Evolutionary conservation across 495 filamentous ascomycete genomes (phyloP).

Genomic region (Hypomontagnella submonticulosa): DNA sequence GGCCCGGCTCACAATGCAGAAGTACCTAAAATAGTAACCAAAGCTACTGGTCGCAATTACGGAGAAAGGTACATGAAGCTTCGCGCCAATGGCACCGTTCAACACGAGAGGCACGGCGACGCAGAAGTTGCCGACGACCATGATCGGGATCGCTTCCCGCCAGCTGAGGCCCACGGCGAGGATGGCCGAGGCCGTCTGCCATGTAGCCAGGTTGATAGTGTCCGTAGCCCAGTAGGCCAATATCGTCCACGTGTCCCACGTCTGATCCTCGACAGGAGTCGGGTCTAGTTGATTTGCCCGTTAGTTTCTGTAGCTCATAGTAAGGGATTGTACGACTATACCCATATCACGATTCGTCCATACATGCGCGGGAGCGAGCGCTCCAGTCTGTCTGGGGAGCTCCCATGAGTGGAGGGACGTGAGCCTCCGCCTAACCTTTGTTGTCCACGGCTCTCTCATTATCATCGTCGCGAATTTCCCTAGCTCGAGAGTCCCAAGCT

Average conservation of each 20-base stretch:
- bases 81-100: slow-evolving; percentile 71
- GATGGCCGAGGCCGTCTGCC: slow-evolving; percentile 70
- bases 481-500: neutral
- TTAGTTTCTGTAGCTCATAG: slow-evolving; percentile 5
- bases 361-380: slow-evolving; percentile 59
- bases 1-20: slow-evolving; percentile 72
- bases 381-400: slow-evolving; percentile 60
- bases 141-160: slow-evolving; percentile 68
- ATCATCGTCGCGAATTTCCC: neutral
- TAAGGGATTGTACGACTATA: slow-evolving; percentile 25
- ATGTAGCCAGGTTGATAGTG: slow-evolving; percentile 69
- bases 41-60: slow-evolving; percentile 73
- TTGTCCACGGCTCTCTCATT: slow-evolving; percentile 31
- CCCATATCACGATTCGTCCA: slow-evolving; percentile 58
- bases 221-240: slow-evolving; percentile 74
- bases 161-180: slow-evolving; percentile 72
- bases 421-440: slow-evolving; percentile 49
- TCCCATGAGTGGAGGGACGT: slow-evolving; percentile 59
- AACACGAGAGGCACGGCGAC: slow-evolving; percentile 71
- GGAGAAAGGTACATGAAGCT: slow-evolving; percentile 74
- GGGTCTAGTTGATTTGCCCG: slow-evolving; percentile 50
- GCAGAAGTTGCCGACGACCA: slow-evolving; percentile 70
- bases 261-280: slow-evolving; percentile 60
- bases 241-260: slow-evolving; percentile 59
- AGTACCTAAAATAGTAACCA: slow-evolving; percentile 76